A percentile compares a stretch with the other conserved stretches of the same genome.
phyloP scores from a whole-genome alignment of 305 asterid species.

The Fraxinus velutina region DNA sequence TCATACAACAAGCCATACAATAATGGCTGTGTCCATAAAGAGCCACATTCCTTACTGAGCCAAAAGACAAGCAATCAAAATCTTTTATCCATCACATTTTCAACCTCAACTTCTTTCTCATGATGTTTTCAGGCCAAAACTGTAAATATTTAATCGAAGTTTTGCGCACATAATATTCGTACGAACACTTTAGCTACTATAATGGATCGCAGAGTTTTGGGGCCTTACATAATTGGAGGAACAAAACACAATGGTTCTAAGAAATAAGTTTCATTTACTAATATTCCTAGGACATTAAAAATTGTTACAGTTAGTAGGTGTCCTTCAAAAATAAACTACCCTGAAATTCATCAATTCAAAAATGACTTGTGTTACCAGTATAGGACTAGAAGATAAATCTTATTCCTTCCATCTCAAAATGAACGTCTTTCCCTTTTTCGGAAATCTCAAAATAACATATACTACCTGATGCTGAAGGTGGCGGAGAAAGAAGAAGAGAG shows the following conservation, averaged over 20 bases:
- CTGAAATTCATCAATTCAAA: background rate
- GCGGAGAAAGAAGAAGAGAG: background rate
- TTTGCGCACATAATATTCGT: background rate
- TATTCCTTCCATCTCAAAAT: background rate
- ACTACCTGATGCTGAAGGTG: background rate
- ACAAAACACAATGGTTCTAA: background rate
- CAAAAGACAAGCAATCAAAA: background rate
- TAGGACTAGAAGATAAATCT: background rate
- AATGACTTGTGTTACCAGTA: background rate
- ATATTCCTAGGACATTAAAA: background rate
- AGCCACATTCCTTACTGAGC: background rate
- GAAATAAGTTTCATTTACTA: background rate
- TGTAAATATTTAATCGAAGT: background rate
- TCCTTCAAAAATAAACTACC: background rate
- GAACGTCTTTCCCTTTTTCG: background rate
- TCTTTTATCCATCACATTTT: background rate
- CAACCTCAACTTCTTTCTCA: background rate
- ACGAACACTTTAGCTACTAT: background rate
- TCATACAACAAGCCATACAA: background rate
- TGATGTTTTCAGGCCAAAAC: background rate
- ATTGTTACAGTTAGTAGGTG: background rate
- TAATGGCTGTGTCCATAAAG: background rate
- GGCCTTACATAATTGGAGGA: background rate
- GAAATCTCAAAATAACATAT: background rate
- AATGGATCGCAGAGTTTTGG: background rate